A percentile compares a stretch with the other conserved stretches of the same genome.
phyloP scores from a whole-genome alignment of 2,329 filamentous ascomycete species.

The Talaromyces verruculosus region DNA sequence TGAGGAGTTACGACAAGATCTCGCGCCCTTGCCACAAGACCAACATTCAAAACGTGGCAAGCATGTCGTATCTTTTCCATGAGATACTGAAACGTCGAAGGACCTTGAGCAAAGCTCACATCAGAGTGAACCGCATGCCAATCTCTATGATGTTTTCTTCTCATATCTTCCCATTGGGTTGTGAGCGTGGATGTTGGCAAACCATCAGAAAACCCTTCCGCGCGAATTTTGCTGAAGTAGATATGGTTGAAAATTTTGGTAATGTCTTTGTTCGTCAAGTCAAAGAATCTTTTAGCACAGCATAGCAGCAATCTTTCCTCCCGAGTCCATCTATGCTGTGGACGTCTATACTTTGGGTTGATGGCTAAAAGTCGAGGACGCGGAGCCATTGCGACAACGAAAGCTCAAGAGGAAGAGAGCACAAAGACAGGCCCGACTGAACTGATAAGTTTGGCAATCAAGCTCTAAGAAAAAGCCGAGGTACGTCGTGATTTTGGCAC shows the following conservation, averaged over 20 bases:
- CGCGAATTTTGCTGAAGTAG: constrained; percentile 27
- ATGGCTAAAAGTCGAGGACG: not conserved
- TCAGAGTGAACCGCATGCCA: constrained; percentile 29
- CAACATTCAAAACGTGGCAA: not conserved
- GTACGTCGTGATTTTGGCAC: not conserved
- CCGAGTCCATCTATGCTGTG: constrained; percentile 24
- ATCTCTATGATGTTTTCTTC: constrained; percentile 20
- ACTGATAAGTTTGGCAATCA: not conserved
- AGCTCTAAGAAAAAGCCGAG: not conserved
- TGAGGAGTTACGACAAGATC: not conserved
- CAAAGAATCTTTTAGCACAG: constrained; percentile 30
- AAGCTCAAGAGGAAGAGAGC: too few species aligned
- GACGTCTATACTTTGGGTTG: not conserved
- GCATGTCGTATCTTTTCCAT: constrained; percentile 20
- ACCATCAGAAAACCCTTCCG: constrained; percentile 24
- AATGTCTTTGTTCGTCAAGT: constrained; percentile 17
- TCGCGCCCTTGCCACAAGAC: constrained; percentile 8
- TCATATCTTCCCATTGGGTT: constrained; percentile 30
- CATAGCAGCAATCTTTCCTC: constrained; percentile 28
- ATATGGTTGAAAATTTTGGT: constrained; percentile 30
- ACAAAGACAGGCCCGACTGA: too few species aligned
- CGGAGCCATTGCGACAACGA: not conserved
- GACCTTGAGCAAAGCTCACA: constrained; percentile 24
- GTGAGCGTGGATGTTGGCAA: constrained; percentile 22
- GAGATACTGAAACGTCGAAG: constrained; percentile 24